Evolutionary conservation across 2,329 filamentous ascomycete species (phyloP).

Genomic region (Acephala macrosclerotiorum): DNA sequence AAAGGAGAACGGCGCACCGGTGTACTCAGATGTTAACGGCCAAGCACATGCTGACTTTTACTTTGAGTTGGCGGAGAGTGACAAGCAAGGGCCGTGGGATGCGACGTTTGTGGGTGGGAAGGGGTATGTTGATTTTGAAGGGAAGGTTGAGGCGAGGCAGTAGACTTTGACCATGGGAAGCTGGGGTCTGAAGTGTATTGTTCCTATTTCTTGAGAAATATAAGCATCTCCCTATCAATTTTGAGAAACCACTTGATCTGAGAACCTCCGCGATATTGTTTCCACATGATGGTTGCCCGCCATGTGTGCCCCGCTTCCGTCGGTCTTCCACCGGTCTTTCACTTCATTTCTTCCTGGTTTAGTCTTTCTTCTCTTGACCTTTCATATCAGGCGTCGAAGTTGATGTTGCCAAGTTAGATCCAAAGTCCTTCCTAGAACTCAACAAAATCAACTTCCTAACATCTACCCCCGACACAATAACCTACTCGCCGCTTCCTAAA

Average conservation of each 20-base stretch:
- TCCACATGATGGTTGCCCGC: background rate
- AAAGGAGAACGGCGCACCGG: slow-evolving; percentile 48
- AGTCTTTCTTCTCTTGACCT: background rate
- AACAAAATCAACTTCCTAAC: background rate
- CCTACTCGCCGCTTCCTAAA: background rate
- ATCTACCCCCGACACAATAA: background rate
- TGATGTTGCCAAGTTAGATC: no score
- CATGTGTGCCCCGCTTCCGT: background rate
- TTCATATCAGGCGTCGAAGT: no score
- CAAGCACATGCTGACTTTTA: slow-evolving; percentile 52
- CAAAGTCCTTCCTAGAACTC: background rate
- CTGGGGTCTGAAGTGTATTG: no score
- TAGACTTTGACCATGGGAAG: no score
- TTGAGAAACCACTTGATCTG: no score
- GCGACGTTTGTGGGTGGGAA: slow-evolving; percentile 52
- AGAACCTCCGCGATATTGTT: no score
- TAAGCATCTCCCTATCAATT: no score
- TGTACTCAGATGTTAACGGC: slow-evolving; percentile 45
- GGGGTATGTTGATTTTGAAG: slow-evolving; percentile 35
- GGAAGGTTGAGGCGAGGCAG: background rate
- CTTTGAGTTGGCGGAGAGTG: slow-evolving; percentile 47
- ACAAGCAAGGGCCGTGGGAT: slow-evolving; percentile 52
- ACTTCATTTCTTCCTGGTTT: background rate
- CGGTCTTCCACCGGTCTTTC: background rate
- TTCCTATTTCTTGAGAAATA: no score